These are phyloP conservation scores for Panaeolus cyanescens DNA, from an alignment of 768 basidiomycete species.

Conservation along the genomic window DNA sequence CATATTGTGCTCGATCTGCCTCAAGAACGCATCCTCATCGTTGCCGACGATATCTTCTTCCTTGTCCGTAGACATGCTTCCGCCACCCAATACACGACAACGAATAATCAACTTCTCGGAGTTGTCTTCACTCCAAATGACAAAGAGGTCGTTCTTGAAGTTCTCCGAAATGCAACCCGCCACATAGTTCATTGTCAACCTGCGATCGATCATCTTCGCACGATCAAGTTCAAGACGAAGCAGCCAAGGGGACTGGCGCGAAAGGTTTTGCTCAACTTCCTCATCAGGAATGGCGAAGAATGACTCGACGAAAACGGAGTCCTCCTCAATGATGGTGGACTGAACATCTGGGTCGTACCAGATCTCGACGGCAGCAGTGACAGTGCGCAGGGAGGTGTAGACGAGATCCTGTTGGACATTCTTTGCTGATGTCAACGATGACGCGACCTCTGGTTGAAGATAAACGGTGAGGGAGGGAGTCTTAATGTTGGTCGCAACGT, in stretches of 20 bases:
- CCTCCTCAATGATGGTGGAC: slow-evolving; percentile 95
- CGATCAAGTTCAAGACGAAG: slow-evolving; percentile 96
- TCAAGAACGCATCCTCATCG: slow-evolving; percentile 95
- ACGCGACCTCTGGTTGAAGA: slow-evolving; percentile 69
- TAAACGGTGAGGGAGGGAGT: slow-evolving; percentile 96
- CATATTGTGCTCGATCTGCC: slow-evolving; percentile 96
- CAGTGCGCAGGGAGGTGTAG: slow-evolving; percentile 90
- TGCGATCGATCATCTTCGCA: slow-evolving; percentile 96
- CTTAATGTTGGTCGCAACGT: slow-evolving; percentile 98
- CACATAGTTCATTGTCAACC: slow-evolving; percentile 93
- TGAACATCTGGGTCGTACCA: slow-evolving; percentile 96
- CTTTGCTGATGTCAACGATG: slow-evolving; percentile 68
- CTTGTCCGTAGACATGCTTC: slow-evolving; percentile 55
- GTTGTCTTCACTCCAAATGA: slow-evolving; percentile 99
- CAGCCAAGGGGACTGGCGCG: slow-evolving; percentile 95
- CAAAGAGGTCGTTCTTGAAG: slow-evolving; percentile 95
- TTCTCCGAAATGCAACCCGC: slow-evolving; percentile 91
- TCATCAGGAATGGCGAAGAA: slow-evolving; percentile 99
- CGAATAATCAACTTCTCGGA: slow-evolving; percentile 97
- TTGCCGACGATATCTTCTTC: slow-evolving; percentile 76
- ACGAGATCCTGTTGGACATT: slow-evolving; percentile 92
- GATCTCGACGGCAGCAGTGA: slow-evolving; percentile 95
- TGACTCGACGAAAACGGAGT: slow-evolving; percentile 92
- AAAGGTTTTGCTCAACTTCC: slow-evolving; percentile 87
- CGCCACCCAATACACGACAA: slow-evolving; percentile 84